Evolutionary conservation across 345 rosid genomes (phyloP), one percentile per base, ranked within the genome.

Genomic region (Zanthoxylum bungeanum): DNA sequence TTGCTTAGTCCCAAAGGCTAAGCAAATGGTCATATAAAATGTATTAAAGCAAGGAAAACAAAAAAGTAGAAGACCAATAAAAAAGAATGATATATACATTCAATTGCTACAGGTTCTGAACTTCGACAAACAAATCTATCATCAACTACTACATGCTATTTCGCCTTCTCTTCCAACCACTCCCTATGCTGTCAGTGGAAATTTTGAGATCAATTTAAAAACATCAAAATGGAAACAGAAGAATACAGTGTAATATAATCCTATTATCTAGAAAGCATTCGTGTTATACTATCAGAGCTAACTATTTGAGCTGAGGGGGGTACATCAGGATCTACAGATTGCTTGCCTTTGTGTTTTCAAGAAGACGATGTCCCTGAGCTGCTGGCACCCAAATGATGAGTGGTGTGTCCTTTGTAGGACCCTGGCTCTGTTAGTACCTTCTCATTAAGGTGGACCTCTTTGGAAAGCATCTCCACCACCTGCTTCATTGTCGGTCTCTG

Each of bases 401-500:
- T 68, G 55, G 62, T 31, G 1, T 61, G 75, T 17, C 77, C 63
- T 53, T 37, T 82, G 77, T 79, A 85, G 51, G 92, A 81, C 36
- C 88, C 97, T 4, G 98, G 98, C 70, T 85, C 82, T 0, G 90
- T 85, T 46, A 92, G 83, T 34, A 80, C 74, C 75, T 73, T 76
- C 14, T 92, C 93, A 21, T 95, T 90, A 37, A 95, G 90, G 73
- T 68, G 75, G 50, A 92, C 89, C 24, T 85, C 79, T 79, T 77
- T 90, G 60, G 90, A 81, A 40, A 95, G 90, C 99, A 95, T 95
- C 72, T 90, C 85, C 76, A 95, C 79, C 30, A 90, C 96, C 79
- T 92, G 99, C 69, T 80, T 87, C 96, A 92, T 89, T 56, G 83
- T 79, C 2, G 98, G 98, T 75, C 99, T 89, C 71, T 85, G 87